phyloP scores from a whole-genome alignment of 2,329 filamentous ascomycete species.

The Boeremia lycopersici region DNA sequence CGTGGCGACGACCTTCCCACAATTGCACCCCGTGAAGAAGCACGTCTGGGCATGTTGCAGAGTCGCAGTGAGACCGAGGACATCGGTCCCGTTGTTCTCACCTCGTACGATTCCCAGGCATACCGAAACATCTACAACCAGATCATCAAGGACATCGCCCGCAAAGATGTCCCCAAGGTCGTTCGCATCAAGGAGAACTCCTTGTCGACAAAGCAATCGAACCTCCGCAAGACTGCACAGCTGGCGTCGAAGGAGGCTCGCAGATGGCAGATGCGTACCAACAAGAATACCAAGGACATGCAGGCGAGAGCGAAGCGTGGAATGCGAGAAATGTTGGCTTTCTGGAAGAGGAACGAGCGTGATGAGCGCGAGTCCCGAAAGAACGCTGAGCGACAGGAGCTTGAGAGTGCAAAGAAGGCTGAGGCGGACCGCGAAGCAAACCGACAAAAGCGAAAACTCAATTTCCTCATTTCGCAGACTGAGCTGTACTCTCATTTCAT shows the following conservation, averaged over 20 bases:
- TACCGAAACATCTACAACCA: slow-evolving; percentile 98
- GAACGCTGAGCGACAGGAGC: slow-evolving; percentile 91
- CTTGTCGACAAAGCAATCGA: slow-evolving; percentile 86
- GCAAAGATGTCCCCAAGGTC: slow-evolving; percentile 92
- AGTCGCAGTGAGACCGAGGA: slow-evolving; percentile 58
- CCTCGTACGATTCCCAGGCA: slow-evolving; percentile 81
- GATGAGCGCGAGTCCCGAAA: slow-evolving; percentile 95
- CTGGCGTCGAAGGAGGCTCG: slow-evolving; percentile 96
- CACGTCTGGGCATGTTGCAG: slow-evolving; percentile 52
- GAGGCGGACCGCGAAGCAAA: slow-evolving; percentile 98
- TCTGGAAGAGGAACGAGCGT: slow-evolving; percentile 98
- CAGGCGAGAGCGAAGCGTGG: slow-evolving; percentile 96
- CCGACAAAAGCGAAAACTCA: slow-evolving; percentile 96
- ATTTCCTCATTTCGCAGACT: slow-evolving; percentile 98
- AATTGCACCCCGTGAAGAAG: slow-evolving; percentile 65
- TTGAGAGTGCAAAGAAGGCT: slow-evolving; percentile 94
- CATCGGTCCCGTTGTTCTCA: slow-evolving; percentile 43
- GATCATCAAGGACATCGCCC: slow-evolving; percentile 92
- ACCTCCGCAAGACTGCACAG: slow-evolving; percentile 96
- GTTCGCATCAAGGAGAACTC: slow-evolving; percentile 87
- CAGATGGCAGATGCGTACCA: slow-evolving; percentile 95
- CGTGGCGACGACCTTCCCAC: slow-evolving; percentile 74
- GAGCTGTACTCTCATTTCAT: slow-evolving; percentile 99
- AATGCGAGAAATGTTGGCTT: slow-evolving; percentile 99
- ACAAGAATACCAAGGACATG: slow-evolving; percentile 98